Percentiles rank a stretch among this genome's conserved stretches.
Conservation (phyloP, 495 filamentous ascomycete species). For the Lichenothelia convexa region DNA sequence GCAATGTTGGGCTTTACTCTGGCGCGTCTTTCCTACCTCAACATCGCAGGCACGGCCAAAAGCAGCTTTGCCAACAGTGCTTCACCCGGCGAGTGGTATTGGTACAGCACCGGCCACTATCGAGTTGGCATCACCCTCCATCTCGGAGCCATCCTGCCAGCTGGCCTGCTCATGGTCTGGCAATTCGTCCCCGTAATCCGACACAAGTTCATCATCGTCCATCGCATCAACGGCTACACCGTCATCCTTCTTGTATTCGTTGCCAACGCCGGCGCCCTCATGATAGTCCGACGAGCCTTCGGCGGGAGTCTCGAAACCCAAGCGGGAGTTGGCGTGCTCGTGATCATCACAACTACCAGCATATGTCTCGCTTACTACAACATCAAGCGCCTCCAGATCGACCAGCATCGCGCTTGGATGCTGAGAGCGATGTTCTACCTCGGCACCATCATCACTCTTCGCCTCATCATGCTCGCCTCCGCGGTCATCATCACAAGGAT, state of each 20-base stretch:
- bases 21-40: constrained; percentile 17
- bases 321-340: constrained; percentile 18
- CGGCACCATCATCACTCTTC: constrained; percentile 30
- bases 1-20: constrained; percentile 15
- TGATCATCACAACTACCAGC: constrained; percentile 19
- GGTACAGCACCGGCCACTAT: constrained; percentile 21
- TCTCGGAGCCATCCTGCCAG: constrained; percentile 27
- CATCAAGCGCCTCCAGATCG: constrained; percentile 33
- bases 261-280: constrained; percentile 23
- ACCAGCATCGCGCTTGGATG: constrained; percentile 40
- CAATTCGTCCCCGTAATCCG: constrained; percentile 35
- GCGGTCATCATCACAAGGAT: constrained; percentile 17
- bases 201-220: constrained; percentile 26
- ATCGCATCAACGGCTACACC: constrained; percentile 36
- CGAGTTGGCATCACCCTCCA: constrained; percentile 31
- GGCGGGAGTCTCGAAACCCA: constrained; percentile 28
- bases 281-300: constrained; percentile 26
- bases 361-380: constrained; percentile 27
- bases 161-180: constrained; percentile 25
- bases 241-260: constrained; percentile 23
- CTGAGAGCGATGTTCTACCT: constrained; percentile 30
- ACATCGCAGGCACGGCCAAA: constrained; percentile 13
- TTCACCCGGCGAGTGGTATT: constrained; percentile 33
- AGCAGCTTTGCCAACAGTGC: constrained; percentile 8
- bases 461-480: constrained; percentile 24